Evolutionary conservation across 768 basidiomycete species (phyloP), one percentile per base, ranked within the genome.

Genomic region (Naganishia vishniacii): DNA sequence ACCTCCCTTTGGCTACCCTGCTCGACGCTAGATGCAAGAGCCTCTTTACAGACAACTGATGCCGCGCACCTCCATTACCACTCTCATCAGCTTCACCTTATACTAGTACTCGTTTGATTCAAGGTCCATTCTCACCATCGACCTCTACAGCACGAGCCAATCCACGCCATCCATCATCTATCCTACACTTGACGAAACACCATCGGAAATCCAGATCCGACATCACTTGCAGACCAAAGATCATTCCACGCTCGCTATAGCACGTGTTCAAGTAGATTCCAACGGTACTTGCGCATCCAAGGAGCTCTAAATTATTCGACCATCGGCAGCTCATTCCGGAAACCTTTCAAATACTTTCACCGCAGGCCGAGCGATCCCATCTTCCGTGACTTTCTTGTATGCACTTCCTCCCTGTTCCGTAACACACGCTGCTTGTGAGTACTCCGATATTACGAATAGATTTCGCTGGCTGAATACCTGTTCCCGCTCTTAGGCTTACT

Each of bases 21-120:
- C 53, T 56, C 53, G 40, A 56, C 53, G 53, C 53, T 56, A 34
- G 53, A 56, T 56, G 53, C 53, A 56, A 23, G 53, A 40, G 53
- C 53, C 34, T 26, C 23, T 16, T 20, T 34, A 26, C 37, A 20
- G 23, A 56, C 31, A 34, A 40, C 37, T 41, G 53, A 56, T 56
- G 53, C 53, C 37, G 53, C 37, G 37, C n/a, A 41, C 42, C 42
- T 44, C n/a, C 13, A 44, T 9, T 18, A 44, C 15, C 34, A 7
- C 7, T 15, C 15, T 44, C 42, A 44, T 16, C 37, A 40, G 9
- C 8, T 40, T 16, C 37, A 16, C 16, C 37, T 8, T 40, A 8
- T 40, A n/a, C n/a, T n/a, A n/a, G n/a, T 40, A 16, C 37, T 40
- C 37, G 37, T 40, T 40, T 40, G 37, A 40, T 40, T 40, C 37